Evolutionary conservation across 164 flowering plant genomes (phyloP).

Genomic region (Stephania yunnanensis): DNA sequence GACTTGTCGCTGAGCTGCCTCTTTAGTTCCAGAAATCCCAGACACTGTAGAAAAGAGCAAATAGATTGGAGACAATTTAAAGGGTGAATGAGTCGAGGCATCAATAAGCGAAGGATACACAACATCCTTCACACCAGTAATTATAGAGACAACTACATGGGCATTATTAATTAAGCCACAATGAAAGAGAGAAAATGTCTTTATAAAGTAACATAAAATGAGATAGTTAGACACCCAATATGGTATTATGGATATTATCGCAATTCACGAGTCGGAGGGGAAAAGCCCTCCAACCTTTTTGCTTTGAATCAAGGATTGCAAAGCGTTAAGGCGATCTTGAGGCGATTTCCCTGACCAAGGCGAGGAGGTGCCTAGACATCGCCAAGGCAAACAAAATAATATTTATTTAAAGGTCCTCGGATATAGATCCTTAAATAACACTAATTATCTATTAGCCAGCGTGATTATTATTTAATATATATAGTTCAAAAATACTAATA

Average conservation of each 20-base stretch:
- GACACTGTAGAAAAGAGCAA: slow-evolving; percentile 52
- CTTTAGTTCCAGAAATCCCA: slow-evolving; percentile 76
- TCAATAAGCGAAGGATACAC: neutral
- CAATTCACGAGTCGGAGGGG: neutral
- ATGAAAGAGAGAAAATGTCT: neutral
- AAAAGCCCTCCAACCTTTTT: neutral
- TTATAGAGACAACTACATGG: neutral
- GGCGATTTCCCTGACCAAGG: too few species aligned
- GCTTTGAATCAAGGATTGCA: neutral
- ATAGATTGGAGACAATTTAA: neutral
- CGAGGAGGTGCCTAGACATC: too few species aligned
- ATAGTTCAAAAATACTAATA: too few species aligned
- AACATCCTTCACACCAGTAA: neutral
- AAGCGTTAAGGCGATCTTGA: too few species aligned
- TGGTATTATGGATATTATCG: neutral
- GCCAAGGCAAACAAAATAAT: too few species aligned
- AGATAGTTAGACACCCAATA: neutral
- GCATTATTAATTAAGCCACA: neutral
- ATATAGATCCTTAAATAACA: too few species aligned
- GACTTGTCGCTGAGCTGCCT: slow-evolving; percentile 77
- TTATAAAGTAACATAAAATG: neutral
- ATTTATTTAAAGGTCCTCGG: too few species aligned
- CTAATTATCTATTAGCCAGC: too few species aligned
- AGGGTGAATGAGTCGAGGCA: neutral
- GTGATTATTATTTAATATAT: too few species aligned